Evolutionary conservation across 495 filamentous ascomycete species (phyloP).

Genomic region (Parathielavia hyrcaniae): DNA sequence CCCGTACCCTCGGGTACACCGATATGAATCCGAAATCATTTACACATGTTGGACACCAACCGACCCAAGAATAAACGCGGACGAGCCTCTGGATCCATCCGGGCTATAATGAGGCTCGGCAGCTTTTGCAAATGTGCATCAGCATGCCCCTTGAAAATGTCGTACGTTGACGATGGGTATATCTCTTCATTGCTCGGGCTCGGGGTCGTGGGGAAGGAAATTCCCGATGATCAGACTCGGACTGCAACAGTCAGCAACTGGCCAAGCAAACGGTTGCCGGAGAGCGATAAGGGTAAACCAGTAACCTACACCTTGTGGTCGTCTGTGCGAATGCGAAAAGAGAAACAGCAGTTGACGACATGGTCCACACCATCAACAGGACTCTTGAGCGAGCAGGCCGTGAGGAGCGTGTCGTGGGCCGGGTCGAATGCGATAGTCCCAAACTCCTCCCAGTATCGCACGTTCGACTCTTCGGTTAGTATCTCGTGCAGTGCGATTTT

Average conservation of each 20-base stretch:
- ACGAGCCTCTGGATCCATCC: background rate
- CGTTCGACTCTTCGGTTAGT: constrained; percentile 84
- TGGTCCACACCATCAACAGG: constrained; percentile 65
- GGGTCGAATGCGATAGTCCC: constrained; percentile 96
- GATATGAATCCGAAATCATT: background rate
- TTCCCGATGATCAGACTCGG: constrained; percentile 94
- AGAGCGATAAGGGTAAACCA: background rate
- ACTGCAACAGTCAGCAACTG: constrained; percentile 40
- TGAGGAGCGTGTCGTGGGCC: constrained; percentile 93
- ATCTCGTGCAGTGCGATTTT: constrained; percentile 95
- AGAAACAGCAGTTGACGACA: constrained; percentile 90
- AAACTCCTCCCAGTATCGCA: constrained; percentile 99
- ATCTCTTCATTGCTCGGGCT: constrained; percentile 34
- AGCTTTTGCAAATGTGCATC: background rate
- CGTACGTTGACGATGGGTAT: background rate
- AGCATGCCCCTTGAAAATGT: background rate
- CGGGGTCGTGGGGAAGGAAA: constrained; percentile 65
- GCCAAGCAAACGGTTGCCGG: background rate
- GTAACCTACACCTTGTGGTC: constrained; percentile 84
- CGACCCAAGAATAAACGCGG: background rate
- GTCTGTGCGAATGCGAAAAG: constrained; percentile 90
- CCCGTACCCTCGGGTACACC: background rate
- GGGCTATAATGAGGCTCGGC: background rate
- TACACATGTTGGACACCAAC: background rate
- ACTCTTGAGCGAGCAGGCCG: constrained; percentile 85